Evolutionary conservation across 2,329 filamentous ascomycete species (phyloP).

Genomic region (Cladobotryum protrusum): DNA sequence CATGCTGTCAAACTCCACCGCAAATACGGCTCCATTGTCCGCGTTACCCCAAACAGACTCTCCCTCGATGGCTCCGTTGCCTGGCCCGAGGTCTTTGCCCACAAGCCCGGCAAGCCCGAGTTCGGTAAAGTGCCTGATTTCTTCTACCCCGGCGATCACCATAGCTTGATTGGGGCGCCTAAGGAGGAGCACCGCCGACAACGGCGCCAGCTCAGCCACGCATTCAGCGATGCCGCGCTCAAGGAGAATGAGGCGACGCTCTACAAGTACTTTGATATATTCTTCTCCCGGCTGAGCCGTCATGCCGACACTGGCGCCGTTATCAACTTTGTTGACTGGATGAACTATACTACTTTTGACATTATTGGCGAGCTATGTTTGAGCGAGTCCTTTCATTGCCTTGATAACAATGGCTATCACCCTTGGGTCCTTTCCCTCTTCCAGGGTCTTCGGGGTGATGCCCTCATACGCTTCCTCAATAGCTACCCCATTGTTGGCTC

Average conservation of each 20-base stretch:
- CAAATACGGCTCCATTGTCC: constrained; percentile 30
- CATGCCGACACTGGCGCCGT: constrained; percentile 21
- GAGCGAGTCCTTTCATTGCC: constrained; percentile 33
- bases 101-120: constrained; percentile 15
- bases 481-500: constrained; percentile 8
- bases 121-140: constrained; percentile 6
- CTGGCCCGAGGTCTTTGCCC: constrained; percentile 30
- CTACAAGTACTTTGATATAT: constrained; percentile 19
- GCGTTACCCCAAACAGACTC: constrained; percentile 34
- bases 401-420: constrained; percentile 22
- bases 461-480: constrained; percentile 7
- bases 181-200: constrained; percentile 15
- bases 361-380: constrained; percentile 34
- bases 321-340: constrained; percentile 23
- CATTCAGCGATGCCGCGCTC: constrained; percentile 25
- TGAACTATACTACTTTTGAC: constrained; percentile 25
- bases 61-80: constrained; percentile 25
- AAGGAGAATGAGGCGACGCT: constrained; percentile 25
- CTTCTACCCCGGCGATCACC: constrained; percentile 9
- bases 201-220: constrained; percentile 21
- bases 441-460: constrained; percentile 1
- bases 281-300: constrained; percentile 16
- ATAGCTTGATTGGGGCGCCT: constrained; percentile 12
- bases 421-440: constrained; percentile 22
- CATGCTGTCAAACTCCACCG: constrained; percentile 10